Base-by-base conservation (phyloP, 2,329 filamentous ascomycete genomes). In the Ascochyta fabae region DNA sequence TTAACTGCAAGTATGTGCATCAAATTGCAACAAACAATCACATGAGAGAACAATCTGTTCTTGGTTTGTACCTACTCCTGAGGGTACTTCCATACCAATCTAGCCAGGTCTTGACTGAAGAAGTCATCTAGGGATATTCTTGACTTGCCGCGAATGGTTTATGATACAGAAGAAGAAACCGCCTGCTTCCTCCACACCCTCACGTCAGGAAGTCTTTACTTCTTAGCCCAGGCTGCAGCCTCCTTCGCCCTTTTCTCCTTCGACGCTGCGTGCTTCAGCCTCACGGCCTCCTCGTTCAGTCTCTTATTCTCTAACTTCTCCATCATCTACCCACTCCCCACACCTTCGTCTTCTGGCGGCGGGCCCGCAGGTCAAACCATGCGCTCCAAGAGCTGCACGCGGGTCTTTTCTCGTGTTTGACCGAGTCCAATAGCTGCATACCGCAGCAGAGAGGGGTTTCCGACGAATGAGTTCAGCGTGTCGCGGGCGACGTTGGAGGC, bases 401-500 rank as follows among this genome's bases (percentile, higher is more conserved):
- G 84, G 48, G 93, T 85, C 75, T 92, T 91, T 74, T 92, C 88
- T 53, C 88, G 83, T 3, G 89, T 84, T 75, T 95, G 91, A 46
- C 93, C 94, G 81, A 95, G 87, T 0, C 92, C 93, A 48, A 97
- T 86, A 9, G 89, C 83, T 80, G 96, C 91, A 76, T 96, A 96
- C 19, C 89, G 86, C 7, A 96, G 82, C 56, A 96, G 81, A 5
- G 92, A 89, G 8, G 92, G 89, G 73, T 97, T 94, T 16, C 94
- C 93, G 62, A 93, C 85, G 69, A 96, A 92, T 59, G 88, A 92
- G 23, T 92, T 86, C 75, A 92, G 92, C 13, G 88, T 94, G 80
- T 98, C 94, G 73, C 94, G 91, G 71, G 92, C 85, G 73, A 97
- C 92, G 79, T 97, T 97, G 56, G 89, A 92, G 50, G 88, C 88